Evolutionary conservation across 495 filamentous ascomycete species (phyloP), one percentile per base, ranked within the genome.

Genomic region (Hamigera avellanea): DNA sequence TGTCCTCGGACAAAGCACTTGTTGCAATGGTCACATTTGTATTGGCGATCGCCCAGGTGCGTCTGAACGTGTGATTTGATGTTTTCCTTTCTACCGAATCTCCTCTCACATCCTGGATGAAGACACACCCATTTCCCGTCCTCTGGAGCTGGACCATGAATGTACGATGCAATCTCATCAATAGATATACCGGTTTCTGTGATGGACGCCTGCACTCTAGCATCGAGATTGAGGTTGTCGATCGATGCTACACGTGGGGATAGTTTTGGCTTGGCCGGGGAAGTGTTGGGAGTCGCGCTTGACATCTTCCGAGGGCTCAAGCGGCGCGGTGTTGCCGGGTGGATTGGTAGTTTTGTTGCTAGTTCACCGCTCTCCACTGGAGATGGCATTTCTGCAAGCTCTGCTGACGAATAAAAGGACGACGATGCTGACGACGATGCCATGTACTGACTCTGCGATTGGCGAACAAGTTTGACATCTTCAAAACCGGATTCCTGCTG

Each of bases 21-120:
- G 16, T 78, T 68, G 60, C 91, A 98, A 15, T 80, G 72, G 33
- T 83, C 80, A 54, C 91, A 98, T 49, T 78, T 75, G 61, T 79
- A 98, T 52, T 94, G 93, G 19, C 93, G 74, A 45, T 96, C 93
- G 43, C 88, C 88, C 37, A 98, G 78, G 52, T 98, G 91, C 1
- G 91, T 95, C 57, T 98, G 91, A 29, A 98, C 83, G 55, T 98
- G 91, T 7, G 86, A 89, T 50, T 89, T 93, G 64, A 95, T 93
- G 57, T 98, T 98, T 59, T 98, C 91, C 54, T 93, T 91, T 33
- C 91, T 73, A 9, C 84, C 85, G 51, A 96, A 98, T 10, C 73
- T 72, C 45, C 91, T 88, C 26, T 72, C 66, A 64, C 91, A 98
- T 9, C 76, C 76, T 2, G 80, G 75, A 48, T 73, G 95, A 4